Conservation (phyloP, 1,284 basidiomycete genomes). For the Veloboletus limbatus region DNA sequence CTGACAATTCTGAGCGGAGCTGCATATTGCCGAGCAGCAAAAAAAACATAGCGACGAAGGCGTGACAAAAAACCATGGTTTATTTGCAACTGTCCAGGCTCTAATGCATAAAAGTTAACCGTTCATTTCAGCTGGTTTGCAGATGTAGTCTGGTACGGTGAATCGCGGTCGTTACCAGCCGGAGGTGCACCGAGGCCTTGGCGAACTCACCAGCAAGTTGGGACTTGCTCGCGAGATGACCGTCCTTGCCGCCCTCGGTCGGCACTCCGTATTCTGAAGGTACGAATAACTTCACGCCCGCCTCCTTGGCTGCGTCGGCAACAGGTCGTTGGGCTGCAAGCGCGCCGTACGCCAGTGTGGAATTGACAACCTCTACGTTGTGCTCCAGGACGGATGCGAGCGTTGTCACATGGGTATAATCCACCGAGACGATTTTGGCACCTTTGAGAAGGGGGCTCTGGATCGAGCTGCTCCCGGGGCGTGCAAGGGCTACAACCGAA, state of each 20-base stretch:
- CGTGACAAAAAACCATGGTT: no score
- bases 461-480: conserved; percentile 24
- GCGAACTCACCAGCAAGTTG: conserved; percentile 24
- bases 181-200: not conserved
- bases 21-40: no score
- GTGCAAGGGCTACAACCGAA: conserved; percentile 26
- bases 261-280: conserved; percentile 40
- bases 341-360: conserved; percentile 29
- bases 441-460: conserved; percentile 25
- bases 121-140: no score
- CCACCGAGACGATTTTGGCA: conserved; percentile 29
- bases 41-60: no score
- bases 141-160: conserved; percentile 26
- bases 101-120: no score
- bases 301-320: conserved; percentile 38
- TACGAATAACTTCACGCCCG: conserved; percentile 39
- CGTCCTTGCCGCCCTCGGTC: conserved; percentile 27
- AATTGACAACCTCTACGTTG: conserved; percentile 37
- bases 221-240: conserved; percentile 25
- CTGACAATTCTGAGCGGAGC: no score
- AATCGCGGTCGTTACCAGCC: not conserved
- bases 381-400: conserved; percentile 34
- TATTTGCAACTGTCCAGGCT: no score
- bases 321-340: conserved; percentile 32
- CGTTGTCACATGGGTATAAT: conserved; percentile 31